A percentile compares a stretch with the other conserved stretches of the same genome.
phyloP scores from a whole-genome alignment of 106 monocot genomes.

The Phalaenopsis aphrodite region DNA sequence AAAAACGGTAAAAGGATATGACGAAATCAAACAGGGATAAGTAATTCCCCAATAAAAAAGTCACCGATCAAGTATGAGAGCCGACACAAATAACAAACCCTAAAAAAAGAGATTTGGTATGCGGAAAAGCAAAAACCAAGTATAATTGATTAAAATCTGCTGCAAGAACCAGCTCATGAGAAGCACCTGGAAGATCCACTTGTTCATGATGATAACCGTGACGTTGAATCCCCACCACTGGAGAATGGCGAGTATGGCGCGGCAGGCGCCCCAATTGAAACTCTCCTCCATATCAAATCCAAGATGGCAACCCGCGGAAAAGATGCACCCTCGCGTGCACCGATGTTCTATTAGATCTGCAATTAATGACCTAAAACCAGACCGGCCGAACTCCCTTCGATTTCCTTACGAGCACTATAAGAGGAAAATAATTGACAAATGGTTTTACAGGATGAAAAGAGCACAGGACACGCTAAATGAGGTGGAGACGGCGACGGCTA shows the following conservation, averaged over 20 bases:
- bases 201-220: slow-evolving; percentile 96
- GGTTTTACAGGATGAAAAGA: background rate
- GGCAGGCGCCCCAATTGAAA: slow-evolving; percentile 19
- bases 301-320: background rate
- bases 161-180: background rate
- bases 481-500: background rate
- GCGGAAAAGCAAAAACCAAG: background rate
- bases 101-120: background rate
- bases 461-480: background rate
- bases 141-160: background rate
- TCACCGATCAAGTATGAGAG: background rate
- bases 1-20: background rate
- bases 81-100: background rate
- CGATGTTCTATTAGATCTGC: background rate
- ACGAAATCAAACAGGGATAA: background rate
- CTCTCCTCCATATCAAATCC: slow-evolving; percentile 32
- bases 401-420: too few relatives aligned
- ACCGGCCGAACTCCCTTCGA: background rate
- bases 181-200: slow-evolving; percentile 97
- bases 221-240: slow-evolving; percentile 99
- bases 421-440: background rate
- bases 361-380: background rate
- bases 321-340: background rate
- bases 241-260: slow-evolving; percentile 58
- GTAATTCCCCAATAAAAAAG: background rate